Base-by-base conservation (phyloP, 2,329 filamentous ascomycete genomes). In the Arachnopeziza araneosa region DNA sequence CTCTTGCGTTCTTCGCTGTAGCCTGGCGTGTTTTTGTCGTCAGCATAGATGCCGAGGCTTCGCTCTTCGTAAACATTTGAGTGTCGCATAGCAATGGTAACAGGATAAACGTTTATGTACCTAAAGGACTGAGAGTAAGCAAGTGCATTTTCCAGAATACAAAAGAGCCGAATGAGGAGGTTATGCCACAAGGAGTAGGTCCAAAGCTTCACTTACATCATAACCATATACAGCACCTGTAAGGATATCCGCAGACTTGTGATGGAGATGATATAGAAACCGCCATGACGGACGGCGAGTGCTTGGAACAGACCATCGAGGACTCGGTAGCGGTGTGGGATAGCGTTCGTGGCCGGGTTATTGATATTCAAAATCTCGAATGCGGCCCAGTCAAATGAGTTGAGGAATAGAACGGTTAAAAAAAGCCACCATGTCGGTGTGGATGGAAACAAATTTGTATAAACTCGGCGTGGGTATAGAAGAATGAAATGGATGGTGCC, bases 21-120 rank as follows among this genome's bases (percentile, higher is more conserved):
- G 17, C 19, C 52, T 8, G 52, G 26, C 4, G 30, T 7, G 26
- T 9, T 7, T 51, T 17, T 23, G 21, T 63, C 59, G 10, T 63
- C 57, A 21, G 70, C 73, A 59, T 85, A 83, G 24, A 87, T 80
- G 0, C 86, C 86, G 1, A 89, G 75, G 0, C 83, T 86, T 6
- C 84, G 78, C 67, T 90, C 86, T 69, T 90, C 86, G 68, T 90
- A 90, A 26, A 88, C 83, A 67, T 90, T 90, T 36, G 86, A 87
- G 68, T 86, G 84, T 24, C 87, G 81, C 72, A 87, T 82, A 0
- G 80, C 84, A 60, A 87, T 83, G 24, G 82, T 80, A 22, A 87
- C 79, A 0, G 85, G 85, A 60, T 84, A 87, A 1, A 80, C 82
- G 0, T 83, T 83, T 44, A 87, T 81, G 70, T 87, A 61, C 51